Evolutionary conservation across 345 rosid species (phyloP).

Genomic region (Corchorus olitorius): DNA sequence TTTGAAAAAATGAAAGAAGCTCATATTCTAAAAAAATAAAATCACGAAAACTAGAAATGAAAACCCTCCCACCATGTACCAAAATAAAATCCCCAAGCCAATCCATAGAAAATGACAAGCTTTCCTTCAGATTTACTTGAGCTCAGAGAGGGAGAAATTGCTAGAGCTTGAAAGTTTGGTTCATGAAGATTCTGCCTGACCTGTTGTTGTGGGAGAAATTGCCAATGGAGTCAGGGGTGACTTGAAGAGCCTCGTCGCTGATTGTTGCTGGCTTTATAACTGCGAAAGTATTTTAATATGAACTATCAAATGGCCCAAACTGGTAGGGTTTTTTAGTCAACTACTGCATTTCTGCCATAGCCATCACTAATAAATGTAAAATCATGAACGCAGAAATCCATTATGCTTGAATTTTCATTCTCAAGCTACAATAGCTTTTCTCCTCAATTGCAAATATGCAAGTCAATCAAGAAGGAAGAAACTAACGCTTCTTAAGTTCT

Average conservation of each 20-base stretch:
- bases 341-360: background rate
- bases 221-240: constrained; percentile 50
- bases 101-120: no score
- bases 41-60: no score
- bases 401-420: background rate
- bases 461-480: background rate
- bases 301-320: constrained; percentile 39
- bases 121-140: no score
- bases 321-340: no score
- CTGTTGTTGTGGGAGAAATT: constrained; percentile 28
- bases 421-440: background rate
- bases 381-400: background rate
- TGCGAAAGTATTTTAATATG: constrained; percentile 18
- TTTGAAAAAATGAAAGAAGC: no score
- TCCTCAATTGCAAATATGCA: background rate
- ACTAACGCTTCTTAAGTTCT: no score
- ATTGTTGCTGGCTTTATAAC: constrained; percentile 30
- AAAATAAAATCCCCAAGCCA: no score
- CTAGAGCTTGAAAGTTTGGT: constrained; percentile 39
- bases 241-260: constrained; percentile 47
- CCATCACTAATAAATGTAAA: background rate
- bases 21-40: no score
- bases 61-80: no score
- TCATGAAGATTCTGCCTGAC: constrained; percentile 46
- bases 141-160: no score